Percentiles rank a stretch among this genome's conserved stretches.
Conservation (phyloP, 805 yeast genomes). For the Ogataea zsoltii region DNA sequence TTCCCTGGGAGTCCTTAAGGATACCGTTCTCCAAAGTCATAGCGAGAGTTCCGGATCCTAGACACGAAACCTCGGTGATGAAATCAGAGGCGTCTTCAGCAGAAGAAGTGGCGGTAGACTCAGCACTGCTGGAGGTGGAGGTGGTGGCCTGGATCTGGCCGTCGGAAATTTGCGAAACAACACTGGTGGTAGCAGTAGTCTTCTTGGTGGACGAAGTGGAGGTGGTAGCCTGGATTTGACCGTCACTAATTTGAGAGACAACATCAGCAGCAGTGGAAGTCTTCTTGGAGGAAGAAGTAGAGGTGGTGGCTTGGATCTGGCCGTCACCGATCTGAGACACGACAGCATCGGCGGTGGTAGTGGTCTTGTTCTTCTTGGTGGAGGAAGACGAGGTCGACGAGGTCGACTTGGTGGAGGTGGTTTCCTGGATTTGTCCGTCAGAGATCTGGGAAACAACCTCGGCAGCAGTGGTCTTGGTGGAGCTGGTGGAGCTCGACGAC, state of each 20-base stretch:
- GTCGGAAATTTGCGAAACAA: slow-evolving; percentile 39
- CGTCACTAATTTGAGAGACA: slow-evolving; percentile 43
- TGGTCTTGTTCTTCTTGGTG: slow-evolving; percentile 9
- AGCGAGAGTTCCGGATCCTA: slow-evolving; percentile 39
- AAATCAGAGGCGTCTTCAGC: slow-evolving; percentile 19
- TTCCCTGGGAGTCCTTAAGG: slow-evolving; percentile 47
- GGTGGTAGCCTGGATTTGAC: slow-evolving; percentile 27
- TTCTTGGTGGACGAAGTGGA: slow-evolving; percentile 33
- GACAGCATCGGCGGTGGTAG: slow-evolving; percentile 34
- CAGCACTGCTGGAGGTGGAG: slow-evolving; percentile 29
- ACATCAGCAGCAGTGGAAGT: slow-evolving; percentile 31
- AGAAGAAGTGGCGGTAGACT: slow-evolving; percentile 24
- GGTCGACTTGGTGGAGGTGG: slow-evolving; percentile 13
- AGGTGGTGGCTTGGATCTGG: slow-evolving; percentile 52
- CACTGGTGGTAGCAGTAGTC: slow-evolving; percentile 33
- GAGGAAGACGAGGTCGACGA: slow-evolving; percentile 11
- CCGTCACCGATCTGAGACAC: slow-evolving; percentile 61
- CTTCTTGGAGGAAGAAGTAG: slow-evolving; percentile 22
- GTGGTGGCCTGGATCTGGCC: slow-evolving; percentile 40
- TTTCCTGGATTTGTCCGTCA: slow-evolving; percentile 48
- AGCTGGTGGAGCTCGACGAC: slow-evolving; percentile 2
- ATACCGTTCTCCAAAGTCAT: slow-evolving; percentile 43
- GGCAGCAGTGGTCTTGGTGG: slow-evolving; percentile 29
- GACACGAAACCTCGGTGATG: slow-evolving; percentile 36
- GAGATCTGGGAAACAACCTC: slow-evolving; percentile 36